A percentile compares a stretch with the other conserved stretches of the same genome.
Evolutionary conservation across 1,284 basidiomycete genomes (phyloP).

Genomic region (Boletus calvinii): DNA sequence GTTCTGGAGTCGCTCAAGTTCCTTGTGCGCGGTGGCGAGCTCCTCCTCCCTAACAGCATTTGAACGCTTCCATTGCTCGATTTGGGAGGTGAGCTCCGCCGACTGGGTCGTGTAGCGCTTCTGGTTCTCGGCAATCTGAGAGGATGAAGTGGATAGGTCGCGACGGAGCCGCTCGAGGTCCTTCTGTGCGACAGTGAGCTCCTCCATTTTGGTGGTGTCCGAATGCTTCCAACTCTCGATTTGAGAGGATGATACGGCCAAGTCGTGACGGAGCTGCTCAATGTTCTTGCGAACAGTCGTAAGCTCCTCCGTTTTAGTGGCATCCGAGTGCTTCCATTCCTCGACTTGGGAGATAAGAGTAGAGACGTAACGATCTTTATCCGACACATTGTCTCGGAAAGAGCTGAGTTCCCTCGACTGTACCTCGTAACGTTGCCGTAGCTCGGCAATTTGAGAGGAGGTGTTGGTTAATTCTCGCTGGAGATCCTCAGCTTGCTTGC

Average conservation of each 20-base stretch:
- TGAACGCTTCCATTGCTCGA: slow-evolving; percentile 2
- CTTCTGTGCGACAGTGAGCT: background rate
- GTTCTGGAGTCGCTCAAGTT: slow-evolving; percentile 1
- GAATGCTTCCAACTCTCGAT: background rate
- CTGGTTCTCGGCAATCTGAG: background rate
- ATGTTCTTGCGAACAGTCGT: background rate
- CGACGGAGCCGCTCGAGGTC: slow-evolving; percentile 6
- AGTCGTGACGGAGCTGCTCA: background rate
- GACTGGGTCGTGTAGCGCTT: background rate
- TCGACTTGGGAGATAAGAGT: background rate
- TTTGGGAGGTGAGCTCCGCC: background rate
- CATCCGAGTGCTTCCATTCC: background rate
- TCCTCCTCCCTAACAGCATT: background rate
- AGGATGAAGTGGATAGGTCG: slow-evolving; percentile 1
- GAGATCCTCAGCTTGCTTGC: background rate
- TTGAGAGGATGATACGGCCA: background rate
- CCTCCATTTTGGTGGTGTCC: background rate
- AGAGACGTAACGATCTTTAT: no score
- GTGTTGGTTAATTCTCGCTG: background rate
- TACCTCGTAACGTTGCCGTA: background rate
- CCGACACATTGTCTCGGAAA: background rate
- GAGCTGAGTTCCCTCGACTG: background rate
- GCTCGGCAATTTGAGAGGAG: background rate
- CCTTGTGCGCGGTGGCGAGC: background rate
- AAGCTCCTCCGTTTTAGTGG: slow-evolving; percentile 3